Evolutionary conservation across 2,329 filamentous ascomycete genomes (phyloP).

Genomic region (Aspergillus sp.): DNA sequence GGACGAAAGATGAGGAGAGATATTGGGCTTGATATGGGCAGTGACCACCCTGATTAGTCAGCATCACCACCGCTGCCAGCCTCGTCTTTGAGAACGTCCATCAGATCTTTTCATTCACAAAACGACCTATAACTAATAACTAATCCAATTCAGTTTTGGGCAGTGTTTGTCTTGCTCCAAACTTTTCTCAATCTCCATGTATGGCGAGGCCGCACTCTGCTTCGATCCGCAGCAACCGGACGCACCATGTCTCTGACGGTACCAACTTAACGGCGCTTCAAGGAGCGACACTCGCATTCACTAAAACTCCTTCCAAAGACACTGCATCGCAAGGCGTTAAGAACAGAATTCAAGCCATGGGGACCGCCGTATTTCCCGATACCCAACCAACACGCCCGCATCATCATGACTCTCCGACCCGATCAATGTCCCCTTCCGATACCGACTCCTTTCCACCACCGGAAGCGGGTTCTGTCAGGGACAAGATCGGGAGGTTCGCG

Average conservation of each 20-base stretch:
- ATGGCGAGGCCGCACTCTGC: background rate
- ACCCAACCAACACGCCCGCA: conserved; percentile 8
- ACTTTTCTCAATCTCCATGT: background rate
- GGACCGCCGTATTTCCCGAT: conserved; percentile 15
- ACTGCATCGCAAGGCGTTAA: conserved; percentile 9
- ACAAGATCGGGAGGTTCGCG: conserved; percentile 32
- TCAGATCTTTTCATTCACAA: background rate
- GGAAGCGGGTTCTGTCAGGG: conserved; percentile 30
- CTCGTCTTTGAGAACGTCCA: background rate
- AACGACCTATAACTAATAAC: no score
- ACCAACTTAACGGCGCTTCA: conserved; percentile 22
- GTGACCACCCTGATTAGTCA: no score
- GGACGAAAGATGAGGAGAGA: no score
- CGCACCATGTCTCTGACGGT: background rate
- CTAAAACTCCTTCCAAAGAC: conserved; percentile 15
- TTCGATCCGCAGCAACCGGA: background rate
- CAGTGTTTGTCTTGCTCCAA: background rate
- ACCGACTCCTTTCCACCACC: conserved; percentile 20
- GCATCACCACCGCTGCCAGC: no score
- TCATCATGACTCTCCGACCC: conserved; percentile 1
- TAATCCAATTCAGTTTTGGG: background rate
- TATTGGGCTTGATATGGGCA: no score
- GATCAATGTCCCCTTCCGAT: conserved; percentile 7
- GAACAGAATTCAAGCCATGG: conserved; percentile 12
- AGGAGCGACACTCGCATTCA: conserved; percentile 33